These are phyloP conservation scores for Chlorella ohadii DNA, from an alignment of 139 green algal genomes.

Conservation along the genomic window DNA sequence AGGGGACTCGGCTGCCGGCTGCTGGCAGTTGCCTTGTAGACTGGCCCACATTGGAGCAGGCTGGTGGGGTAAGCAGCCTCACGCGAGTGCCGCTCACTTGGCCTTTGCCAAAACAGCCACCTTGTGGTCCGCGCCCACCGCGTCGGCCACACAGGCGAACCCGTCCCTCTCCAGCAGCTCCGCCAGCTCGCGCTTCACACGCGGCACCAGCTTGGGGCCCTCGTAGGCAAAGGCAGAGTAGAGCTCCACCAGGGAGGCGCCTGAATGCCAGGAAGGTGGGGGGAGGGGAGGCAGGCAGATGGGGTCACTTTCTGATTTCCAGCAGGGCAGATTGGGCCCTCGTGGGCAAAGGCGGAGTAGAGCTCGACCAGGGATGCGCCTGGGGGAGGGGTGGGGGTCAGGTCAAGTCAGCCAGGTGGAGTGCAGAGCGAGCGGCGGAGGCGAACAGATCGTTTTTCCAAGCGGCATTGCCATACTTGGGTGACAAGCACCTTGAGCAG, in stretches of 20 bases:
- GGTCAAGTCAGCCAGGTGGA: too few relatives aligned
- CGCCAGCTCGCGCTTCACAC: slow-evolving; percentile 88
- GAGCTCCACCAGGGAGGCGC: slow-evolving; percentile 94
- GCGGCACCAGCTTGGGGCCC: slow-evolving; percentile 86
- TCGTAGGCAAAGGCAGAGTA: slow-evolving; percentile 95
- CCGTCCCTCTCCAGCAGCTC: slow-evolving; percentile 79
- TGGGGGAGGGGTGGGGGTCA: neutral
- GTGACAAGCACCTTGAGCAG: too few relatives aligned
- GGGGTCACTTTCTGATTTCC: too few relatives aligned
- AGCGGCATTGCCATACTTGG: too few relatives aligned
- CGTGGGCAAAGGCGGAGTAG: slow-evolving; percentile 90
- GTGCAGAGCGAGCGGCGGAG: too few relatives aligned
- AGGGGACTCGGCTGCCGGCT: too few relatives aligned
- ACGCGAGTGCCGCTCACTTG: too few relatives aligned
- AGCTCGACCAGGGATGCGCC: neutral
- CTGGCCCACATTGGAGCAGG: too few relatives aligned
- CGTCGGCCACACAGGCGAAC: slow-evolving; percentile 78
- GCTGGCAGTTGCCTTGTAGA: too few relatives aligned
- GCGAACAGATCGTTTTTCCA: too few relatives aligned
- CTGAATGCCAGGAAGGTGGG: slow-evolving; percentile 44
- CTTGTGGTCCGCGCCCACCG: slow-evolving; percentile 80
- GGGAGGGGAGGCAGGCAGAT: too few relatives aligned
- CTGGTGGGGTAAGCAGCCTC: too few relatives aligned
- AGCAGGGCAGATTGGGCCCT: slow-evolving; percentile 73
- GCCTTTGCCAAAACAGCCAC: neutral